Evolutionary conservation across 306 rosid genomes (phyloP).

Genomic region (Mimosa bimucronata): DNA sequence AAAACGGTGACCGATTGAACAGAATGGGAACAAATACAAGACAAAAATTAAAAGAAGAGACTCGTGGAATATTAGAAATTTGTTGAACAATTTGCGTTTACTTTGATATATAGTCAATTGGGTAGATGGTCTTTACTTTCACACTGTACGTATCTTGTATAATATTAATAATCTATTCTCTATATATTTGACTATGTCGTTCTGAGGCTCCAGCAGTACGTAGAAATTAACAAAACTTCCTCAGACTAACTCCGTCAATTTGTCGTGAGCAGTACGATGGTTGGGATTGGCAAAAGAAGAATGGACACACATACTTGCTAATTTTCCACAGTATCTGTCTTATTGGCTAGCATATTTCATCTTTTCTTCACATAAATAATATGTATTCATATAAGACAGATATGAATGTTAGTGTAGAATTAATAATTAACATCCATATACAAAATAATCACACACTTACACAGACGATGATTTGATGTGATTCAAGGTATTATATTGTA

Average conservation of each 20-base stretch:
- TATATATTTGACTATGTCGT: neutral
- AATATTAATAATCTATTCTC: neutral
- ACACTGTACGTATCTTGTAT: no score
- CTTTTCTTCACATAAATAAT: neutral
- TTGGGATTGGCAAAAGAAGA: neutral
- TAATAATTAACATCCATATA: slow-evolving; percentile 20
- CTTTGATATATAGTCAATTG: no score
- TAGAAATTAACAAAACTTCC: neutral
- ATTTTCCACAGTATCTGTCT: neutral
- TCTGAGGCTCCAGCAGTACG: neutral
- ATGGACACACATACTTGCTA: neutral
- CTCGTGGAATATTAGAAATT: neutral
- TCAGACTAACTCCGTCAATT: neutral
- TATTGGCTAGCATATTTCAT: neutral
- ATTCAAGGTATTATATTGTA: neutral
- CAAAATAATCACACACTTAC: neutral
- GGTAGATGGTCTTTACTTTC: no score
- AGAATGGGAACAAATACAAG: neutral
- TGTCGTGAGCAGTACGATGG: neutral
- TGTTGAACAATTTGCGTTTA: no score
- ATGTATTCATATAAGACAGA: neutral
- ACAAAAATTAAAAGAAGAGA: no score
- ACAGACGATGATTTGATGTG: slow-evolving; percentile 21
- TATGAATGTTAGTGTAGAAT: slow-evolving; percentile 30
- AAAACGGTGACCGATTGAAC: neutral